Conservation (phyloP, 2,329 filamentous ascomycete genomes). For the Sclerotinia trifoliorum region DNA sequence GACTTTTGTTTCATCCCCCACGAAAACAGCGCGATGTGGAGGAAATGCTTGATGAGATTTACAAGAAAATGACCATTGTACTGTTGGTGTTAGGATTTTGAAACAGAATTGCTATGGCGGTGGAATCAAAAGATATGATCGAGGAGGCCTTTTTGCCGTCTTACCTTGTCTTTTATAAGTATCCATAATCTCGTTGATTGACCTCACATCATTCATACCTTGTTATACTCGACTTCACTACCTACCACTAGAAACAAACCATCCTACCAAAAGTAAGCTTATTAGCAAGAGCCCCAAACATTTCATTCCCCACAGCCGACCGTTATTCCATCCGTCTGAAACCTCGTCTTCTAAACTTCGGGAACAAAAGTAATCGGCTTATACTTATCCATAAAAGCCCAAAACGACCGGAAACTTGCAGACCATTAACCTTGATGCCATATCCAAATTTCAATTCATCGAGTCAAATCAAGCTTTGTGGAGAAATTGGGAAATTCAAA, state of each 20-base stretch:
- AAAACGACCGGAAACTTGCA: too few relatives aligned
- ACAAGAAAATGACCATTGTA: not conserved
- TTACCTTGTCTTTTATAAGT: too few relatives aligned
- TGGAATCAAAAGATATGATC: too few relatives aligned
- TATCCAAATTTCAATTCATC: not conserved
- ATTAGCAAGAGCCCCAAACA: too few relatives aligned
- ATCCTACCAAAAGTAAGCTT: too few relatives aligned
- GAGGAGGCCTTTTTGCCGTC: not conserved
- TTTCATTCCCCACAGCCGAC: too few relatives aligned
- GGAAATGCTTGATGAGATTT: not conserved
- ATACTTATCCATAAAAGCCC: too few relatives aligned
- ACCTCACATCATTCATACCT: not conserved
- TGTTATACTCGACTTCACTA: not conserved
- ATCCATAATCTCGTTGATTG: not conserved
- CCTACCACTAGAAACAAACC: too few relatives aligned
- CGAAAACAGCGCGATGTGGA: not conserved
- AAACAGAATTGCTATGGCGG: not conserved
- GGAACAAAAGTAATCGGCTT: too few relatives aligned
- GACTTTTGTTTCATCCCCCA: not conserved
- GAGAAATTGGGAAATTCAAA: not conserved
- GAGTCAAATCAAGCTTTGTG: not conserved
- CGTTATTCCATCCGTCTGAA: too few relatives aligned
- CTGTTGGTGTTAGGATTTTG: not conserved
- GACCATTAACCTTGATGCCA: not conserved
- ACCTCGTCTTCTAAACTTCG: too few relatives aligned